phyloP scores from a whole-genome alignment of 148 eudicot genomes.

The Heliosperma pusillum region DNA sequence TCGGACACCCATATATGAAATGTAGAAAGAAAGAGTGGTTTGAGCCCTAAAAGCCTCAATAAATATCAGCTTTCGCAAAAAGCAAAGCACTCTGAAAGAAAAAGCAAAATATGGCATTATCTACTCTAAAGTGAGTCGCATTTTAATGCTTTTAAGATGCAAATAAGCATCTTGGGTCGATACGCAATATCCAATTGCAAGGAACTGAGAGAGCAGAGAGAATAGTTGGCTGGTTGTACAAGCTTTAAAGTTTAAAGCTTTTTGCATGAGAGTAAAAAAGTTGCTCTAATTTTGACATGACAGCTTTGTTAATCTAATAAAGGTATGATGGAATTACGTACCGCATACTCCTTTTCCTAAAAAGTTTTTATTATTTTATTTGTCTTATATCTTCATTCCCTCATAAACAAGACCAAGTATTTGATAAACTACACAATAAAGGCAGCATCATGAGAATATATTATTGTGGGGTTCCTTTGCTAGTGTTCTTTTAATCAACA shows the following conservation, averaged over 20 bases:
- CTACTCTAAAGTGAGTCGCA: constrained; percentile 59
- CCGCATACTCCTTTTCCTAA: constrained; percentile 60
- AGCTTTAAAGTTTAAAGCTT: constrained; percentile 47
- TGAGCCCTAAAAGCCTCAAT: constrained; percentile 5
- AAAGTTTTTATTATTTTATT: constrained; percentile 51
- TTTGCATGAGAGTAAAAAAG: constrained; percentile 43
- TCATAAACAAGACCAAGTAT: constrained; percentile 6
- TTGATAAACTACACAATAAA: constrained; percentile 4
- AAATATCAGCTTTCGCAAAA: constrained; percentile 35
- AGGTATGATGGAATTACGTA: constrained; percentile 66
- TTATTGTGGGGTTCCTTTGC: too few species aligned
- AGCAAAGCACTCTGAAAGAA: constrained; percentile 44
- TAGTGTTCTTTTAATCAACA: too few species aligned
- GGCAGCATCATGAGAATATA: constrained; percentile 4
- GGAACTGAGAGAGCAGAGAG: constrained; percentile 22
- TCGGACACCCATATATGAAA: too few species aligned
- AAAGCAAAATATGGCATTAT: constrained; percentile 73
- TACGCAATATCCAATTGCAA: constrained; percentile 31
- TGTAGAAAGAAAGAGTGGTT: background rate
- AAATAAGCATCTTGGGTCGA: constrained; percentile 52
- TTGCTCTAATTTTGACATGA: constrained; percentile 66
- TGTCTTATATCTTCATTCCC: constrained; percentile 21
- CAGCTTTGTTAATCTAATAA: constrained; percentile 54
- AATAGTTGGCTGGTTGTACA: constrained; percentile 27
- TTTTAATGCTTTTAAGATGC: constrained; percentile 53